Conservation (phyloP, 2,329 filamentous ascomycete species). For the Cyphellophora attinorum region DNA sequence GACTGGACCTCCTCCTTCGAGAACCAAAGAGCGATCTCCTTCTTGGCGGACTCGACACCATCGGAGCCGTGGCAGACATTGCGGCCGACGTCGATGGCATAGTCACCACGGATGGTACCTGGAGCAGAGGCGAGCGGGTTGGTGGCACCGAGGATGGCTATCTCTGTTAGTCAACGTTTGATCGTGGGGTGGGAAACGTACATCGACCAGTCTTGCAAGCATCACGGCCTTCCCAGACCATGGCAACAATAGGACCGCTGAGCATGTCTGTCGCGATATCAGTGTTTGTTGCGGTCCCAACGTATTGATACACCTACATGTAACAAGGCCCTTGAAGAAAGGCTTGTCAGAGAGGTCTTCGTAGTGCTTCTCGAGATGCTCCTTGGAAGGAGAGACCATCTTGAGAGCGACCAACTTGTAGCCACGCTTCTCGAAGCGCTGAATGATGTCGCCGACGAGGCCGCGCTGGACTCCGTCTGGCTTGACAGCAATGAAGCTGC, state of each 20-base stretch:
- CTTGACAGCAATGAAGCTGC: slow-evolving; percentile 99
- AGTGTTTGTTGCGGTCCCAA: slow-evolving; percentile 2
- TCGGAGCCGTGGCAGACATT: slow-evolving; percentile 99
- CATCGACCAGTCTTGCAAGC: slow-evolving; percentile 96
- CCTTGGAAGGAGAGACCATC: slow-evolving; percentile 78
- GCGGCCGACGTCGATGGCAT: slow-evolving; percentile 79
- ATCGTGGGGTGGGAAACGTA: slow-evolving; percentile 36
- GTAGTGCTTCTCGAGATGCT: slow-evolving; percentile 98
- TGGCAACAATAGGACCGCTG: slow-evolving; percentile 93
- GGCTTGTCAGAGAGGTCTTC: slow-evolving; percentile 84
- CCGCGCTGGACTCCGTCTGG: slow-evolving; percentile 99
- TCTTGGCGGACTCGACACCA: slow-evolving; percentile 96
- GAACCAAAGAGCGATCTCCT: slow-evolving; percentile 99
- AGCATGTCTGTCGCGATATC: slow-evolving; percentile 66
- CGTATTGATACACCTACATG: slow-evolving; percentile 54
- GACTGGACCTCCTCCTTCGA: slow-evolving; percentile 71
- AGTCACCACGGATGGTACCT: slow-evolving; percentile 97
- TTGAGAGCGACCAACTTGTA: slow-evolving; percentile 99
- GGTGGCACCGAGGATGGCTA: slow-evolving; percentile 91
- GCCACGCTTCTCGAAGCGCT: slow-evolving; percentile 95
- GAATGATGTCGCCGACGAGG: slow-evolving; percentile 95
- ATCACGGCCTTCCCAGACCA: slow-evolving; percentile 99
- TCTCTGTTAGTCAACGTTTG: slow-evolving; percentile 2
- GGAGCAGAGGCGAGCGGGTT: slow-evolving; percentile 92
- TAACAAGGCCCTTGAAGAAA: slow-evolving; percentile 91